Conservation (phyloP, 2,329 filamentous ascomycete species). For the Huntiella savannae region DNA sequence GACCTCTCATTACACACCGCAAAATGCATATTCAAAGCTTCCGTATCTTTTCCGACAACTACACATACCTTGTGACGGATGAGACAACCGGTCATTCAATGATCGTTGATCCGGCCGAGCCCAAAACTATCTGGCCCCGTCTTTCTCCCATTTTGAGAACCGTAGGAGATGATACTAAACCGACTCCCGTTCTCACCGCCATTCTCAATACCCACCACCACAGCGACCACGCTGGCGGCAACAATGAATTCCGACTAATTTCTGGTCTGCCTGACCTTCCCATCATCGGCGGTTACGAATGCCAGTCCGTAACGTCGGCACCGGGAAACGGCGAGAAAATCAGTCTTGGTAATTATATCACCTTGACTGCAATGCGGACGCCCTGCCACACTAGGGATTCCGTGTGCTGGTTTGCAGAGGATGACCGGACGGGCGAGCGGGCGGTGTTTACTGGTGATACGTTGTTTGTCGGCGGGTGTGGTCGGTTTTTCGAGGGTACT, state of each 20-base stretch:
- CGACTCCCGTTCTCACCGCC: constrained; percentile 54
- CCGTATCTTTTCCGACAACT: constrained; percentile 83
- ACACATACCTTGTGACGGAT: constrained; percentile 65
- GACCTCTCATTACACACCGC: constrained; percentile 17
- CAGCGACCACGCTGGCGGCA: constrained; percentile 86
- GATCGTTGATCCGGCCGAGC: constrained; percentile 65
- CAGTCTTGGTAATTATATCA: constrained; percentile 44
- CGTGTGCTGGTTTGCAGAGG: constrained; percentile 85
- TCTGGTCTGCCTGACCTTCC: constrained; percentile 43
- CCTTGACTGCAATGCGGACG: constrained; percentile 71
- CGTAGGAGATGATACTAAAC: constrained; percentile 37
- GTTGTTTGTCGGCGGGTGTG: constrained; percentile 84
- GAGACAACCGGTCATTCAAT: constrained; percentile 60
- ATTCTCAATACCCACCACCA: constrained; percentile 98
- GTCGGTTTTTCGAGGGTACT: constrained; percentile 86
- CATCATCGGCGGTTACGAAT: constrained; percentile 78
- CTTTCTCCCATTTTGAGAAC: constrained; percentile 42
- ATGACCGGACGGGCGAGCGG: constrained; percentile 38
- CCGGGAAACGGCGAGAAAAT: constrained; percentile 61
- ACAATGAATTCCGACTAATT: constrained; percentile 32
- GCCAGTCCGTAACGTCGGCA: constrained; percentile 58
- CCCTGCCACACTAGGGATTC: constrained; percentile 97
- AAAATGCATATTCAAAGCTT: constrained; percentile 76
- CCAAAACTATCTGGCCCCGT: constrained; percentile 42
- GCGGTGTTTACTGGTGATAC: constrained; percentile 94